A percentile compares a stretch with the other conserved stretches of the same genome.
Evolutionary conservation across 108 stramenopile genomes (phyloP).

Genomic region (Cyclostephanos tholiformis): DNA sequence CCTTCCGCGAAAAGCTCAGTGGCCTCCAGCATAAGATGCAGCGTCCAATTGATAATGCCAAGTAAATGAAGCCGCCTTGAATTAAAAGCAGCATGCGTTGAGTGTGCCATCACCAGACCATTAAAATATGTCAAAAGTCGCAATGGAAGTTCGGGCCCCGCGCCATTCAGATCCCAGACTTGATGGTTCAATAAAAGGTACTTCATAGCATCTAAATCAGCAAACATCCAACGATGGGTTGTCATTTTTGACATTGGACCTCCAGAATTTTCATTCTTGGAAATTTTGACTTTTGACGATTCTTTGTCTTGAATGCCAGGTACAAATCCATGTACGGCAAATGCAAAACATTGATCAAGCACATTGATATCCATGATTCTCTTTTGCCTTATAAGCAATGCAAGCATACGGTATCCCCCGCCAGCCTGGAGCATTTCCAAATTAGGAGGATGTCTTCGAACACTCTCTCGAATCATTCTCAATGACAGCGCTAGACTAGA

Average conservation of each 20-base stretch:
- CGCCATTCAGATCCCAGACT: conserved; percentile 82
- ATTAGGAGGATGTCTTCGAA: conserved; percentile 78
- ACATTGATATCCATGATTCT: conserved; percentile 71
- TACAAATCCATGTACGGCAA: conserved; percentile 82
- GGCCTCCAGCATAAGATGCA: conserved; percentile 89
- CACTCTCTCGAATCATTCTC: conserved; percentile 72
- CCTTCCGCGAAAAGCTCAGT: conserved; percentile 76
- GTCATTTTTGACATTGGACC: conserved; percentile 38
- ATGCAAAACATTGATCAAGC: conserved; percentile 86
- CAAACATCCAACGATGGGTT: conserved; percentile 79
- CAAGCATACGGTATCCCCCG: conserved; percentile 84
- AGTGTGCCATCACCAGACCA: conserved; percentile 75
- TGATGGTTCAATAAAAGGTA: conserved; percentile 88
- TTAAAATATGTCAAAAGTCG: conserved; percentile 76
- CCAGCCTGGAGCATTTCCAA: conserved; percentile 83
- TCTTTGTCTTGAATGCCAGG: conserved; percentile 54
- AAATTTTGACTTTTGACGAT: conserved; percentile 30
- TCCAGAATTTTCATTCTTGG: conserved; percentile 28
- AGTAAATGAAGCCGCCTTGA: conserved; percentile 84
- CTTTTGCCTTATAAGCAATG: conserved; percentile 76
- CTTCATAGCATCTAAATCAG: conserved; percentile 92
- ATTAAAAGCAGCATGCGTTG: conserved; percentile 85
- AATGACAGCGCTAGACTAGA: conserved; percentile 70
- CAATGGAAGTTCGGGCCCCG: conserved; percentile 76
- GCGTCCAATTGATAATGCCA: conserved; percentile 83